A percentile compares a stretch with the other conserved stretches of the same genome.
Evolutionary conservation across 805 yeast genomes (phyloP).

Genomic region (Hanseniaspora vineae): DNA sequence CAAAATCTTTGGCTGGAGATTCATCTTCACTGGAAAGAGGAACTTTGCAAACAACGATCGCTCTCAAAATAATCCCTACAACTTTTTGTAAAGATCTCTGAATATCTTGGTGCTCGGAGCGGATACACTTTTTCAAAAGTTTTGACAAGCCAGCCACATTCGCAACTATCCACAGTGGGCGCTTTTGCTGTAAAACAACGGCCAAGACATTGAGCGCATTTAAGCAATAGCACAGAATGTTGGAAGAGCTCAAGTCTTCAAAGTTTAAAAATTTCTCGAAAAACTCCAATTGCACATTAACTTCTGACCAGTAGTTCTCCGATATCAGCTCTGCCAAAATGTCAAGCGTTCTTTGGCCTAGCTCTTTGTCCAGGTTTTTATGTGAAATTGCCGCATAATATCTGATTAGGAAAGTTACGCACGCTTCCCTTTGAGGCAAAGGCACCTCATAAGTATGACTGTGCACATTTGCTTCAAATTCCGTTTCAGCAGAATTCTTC

Average conservation of each 20-base stretch:
- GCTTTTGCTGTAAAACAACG: conserved; percentile 68
- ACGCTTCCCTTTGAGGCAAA: conserved; percentile 72
- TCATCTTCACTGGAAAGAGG: conserved; percentile 41
- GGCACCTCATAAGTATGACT: conserved; percentile 35
- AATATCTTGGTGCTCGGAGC: conserved; percentile 72
- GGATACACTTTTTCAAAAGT: conserved; percentile 67
- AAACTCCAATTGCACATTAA: conserved; percentile 70
- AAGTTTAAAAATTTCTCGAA: conserved; percentile 79
- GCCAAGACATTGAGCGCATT: conserved; percentile 86
- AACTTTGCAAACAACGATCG: conserved; percentile 31
- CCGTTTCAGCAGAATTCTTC: too few species aligned
- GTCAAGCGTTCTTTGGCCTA: conserved; percentile 72
- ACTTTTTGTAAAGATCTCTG: conserved; percentile 77
- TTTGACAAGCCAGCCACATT: conserved; percentile 58
- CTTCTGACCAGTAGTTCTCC: conserved; percentile 74
- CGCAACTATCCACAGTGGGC: conserved; percentile 64
- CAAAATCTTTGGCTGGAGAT: conserved; percentile 50
- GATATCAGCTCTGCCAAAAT: conserved; percentile 62
- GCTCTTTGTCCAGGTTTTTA: conserved; percentile 68
- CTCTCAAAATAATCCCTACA: conserved; percentile 51
- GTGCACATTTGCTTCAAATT: too few species aligned
- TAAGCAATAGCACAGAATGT: conserved; percentile 63
- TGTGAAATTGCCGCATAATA: conserved; percentile 80
- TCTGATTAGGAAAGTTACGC: conserved; percentile 76
- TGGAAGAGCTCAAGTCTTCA: conserved; percentile 58